A percentile compares a stretch with the other conserved stretches of the same genome.
Evolutionary conservation across 495 filamentous ascomycete species (phyloP).

Genomic region (Cetradonia linearis): DNA sequence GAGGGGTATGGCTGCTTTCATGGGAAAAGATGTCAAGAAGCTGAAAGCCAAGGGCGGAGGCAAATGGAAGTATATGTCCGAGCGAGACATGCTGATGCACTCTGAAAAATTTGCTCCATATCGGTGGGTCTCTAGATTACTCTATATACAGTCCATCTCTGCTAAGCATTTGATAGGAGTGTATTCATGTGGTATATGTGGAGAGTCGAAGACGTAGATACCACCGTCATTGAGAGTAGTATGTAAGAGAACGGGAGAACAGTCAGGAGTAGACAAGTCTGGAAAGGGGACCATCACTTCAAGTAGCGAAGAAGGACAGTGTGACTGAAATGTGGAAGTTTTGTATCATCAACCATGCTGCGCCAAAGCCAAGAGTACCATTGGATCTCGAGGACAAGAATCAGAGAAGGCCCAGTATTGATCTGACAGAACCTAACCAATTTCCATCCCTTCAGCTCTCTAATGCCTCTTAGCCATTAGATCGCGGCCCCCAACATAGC

Average conservation of each 20-base stretch:
- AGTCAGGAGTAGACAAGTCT: no score
- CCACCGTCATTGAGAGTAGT: constrained; percentile 47
- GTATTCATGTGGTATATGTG: constrained; percentile 92
- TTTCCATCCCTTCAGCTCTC: background rate
- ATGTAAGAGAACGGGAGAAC: background rate
- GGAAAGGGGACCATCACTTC: background rate
- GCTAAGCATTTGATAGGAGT: constrained; percentile 36
- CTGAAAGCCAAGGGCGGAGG: constrained; percentile 71
- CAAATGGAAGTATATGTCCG: constrained; percentile 96
- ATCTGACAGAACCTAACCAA: background rate
- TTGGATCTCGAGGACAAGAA: background rate
- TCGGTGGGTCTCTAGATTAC: constrained; percentile 44
- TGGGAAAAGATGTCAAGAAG: constrained; percentile 72
- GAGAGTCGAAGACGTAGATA: constrained; percentile 66
- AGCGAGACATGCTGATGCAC: constrained; percentile 80
- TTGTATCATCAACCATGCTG: background rate
- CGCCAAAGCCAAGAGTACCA: background rate
- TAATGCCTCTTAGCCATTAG: background rate
- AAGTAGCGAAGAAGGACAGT: background rate
- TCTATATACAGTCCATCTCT: constrained; percentile 9
- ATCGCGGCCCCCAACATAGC: background rate
- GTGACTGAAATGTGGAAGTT: background rate
- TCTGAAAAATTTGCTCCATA: constrained; percentile 76
- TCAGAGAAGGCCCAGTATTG: background rate
- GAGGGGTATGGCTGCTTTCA: constrained; percentile 80